These are phyloP conservation scores for Ormosia semicastrata DNA, from an alignment of 306 rosid genomes.

Conservation along the genomic window DNA sequence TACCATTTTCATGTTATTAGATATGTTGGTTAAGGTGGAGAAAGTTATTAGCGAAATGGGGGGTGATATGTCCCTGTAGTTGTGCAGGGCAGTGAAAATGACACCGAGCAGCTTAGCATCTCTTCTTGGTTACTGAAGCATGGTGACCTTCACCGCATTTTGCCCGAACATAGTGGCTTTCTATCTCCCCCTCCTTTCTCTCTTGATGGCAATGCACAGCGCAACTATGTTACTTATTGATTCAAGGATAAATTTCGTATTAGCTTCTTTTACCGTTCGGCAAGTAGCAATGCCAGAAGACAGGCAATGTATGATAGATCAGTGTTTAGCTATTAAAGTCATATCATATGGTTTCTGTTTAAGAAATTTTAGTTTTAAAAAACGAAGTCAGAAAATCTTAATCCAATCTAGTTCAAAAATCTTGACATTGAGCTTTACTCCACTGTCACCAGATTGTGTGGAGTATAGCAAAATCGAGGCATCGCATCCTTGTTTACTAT, in stretches of 20 bases:
- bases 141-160: conserved; percentile 8
- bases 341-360: conserved; percentile 16
- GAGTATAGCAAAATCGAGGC: not conserved
- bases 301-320: conserved; percentile 15
- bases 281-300: not conserved
- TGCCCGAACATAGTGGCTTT: conserved; percentile 4
- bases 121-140: conserved; percentile 11
- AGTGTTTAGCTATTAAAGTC: conserved; percentile 18
- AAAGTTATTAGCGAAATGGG: conserved; percentile 70
- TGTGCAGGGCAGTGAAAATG: conserved; percentile 23
- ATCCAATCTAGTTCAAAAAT: not conserved
- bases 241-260: conserved; percentile 1
- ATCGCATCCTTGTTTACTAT: not conserved
- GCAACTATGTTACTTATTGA: not conserved
- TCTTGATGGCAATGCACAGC: not conserved
- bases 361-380: not conserved
- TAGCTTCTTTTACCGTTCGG: conserved; percentile 21
- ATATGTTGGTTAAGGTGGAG: conserved; percentile 86
- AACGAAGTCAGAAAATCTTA: not conserved
- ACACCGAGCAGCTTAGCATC: conserved; percentile 21
- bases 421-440: not conserved
- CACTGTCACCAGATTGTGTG: not conserved
- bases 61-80: conserved; percentile 54
- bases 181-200: not conserved
- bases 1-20: conserved; percentile 37